phyloP scores from a whole-genome alignment of 2,329 filamentous ascomycete genomes.

The Hymenoscyphus linearis region DNA sequence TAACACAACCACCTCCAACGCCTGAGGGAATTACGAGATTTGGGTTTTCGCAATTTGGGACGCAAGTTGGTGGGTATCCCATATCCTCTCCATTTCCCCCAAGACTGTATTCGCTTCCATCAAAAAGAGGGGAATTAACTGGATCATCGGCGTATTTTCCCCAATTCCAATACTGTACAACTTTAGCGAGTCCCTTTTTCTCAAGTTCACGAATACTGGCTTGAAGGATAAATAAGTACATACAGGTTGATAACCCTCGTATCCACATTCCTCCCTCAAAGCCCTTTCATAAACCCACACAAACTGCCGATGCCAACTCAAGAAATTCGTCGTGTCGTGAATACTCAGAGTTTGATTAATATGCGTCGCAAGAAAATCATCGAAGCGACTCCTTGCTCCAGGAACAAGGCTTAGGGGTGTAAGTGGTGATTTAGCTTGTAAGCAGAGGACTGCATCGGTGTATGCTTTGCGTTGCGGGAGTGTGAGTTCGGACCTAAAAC shows the following conservation, averaged over 20 bases:
- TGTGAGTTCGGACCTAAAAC: constrained; percentile 9
- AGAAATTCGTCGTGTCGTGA: constrained; percentile 29
- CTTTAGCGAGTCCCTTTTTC: neutral
- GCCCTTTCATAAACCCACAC: constrained; percentile 37
- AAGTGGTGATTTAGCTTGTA: constrained; percentile 29
- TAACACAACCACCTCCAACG: constrained; percentile 50
- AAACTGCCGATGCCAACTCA: constrained; percentile 41
- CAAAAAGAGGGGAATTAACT: constrained; percentile 45
- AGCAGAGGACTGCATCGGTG: constrained; percentile 35
- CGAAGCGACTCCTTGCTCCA: constrained; percentile 26
- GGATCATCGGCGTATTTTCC: constrained; percentile 40
- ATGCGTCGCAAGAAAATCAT: constrained; percentile 35
- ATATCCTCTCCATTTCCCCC: constrained; percentile 41
- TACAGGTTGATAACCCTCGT: constrained; percentile 36
- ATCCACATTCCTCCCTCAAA: constrained; percentile 38
- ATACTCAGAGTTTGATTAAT: constrained; percentile 29
- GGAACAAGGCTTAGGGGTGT: constrained; percentile 26
- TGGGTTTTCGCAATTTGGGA: neutral
- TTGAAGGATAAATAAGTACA: constrained; percentile 19
- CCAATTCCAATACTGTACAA: constrained; percentile 39
- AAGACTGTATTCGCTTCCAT: constrained; percentile 46
- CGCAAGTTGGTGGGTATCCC: constrained; percentile 14
- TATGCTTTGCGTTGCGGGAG: constrained; percentile 23
- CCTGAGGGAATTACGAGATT: constrained; percentile 37
- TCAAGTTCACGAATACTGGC: neutral